These are phyloP conservation scores for Globisporangium carolinianum DNA, from an alignment of 352 stramenopile genomes.

Conservation along the genomic window DNA sequence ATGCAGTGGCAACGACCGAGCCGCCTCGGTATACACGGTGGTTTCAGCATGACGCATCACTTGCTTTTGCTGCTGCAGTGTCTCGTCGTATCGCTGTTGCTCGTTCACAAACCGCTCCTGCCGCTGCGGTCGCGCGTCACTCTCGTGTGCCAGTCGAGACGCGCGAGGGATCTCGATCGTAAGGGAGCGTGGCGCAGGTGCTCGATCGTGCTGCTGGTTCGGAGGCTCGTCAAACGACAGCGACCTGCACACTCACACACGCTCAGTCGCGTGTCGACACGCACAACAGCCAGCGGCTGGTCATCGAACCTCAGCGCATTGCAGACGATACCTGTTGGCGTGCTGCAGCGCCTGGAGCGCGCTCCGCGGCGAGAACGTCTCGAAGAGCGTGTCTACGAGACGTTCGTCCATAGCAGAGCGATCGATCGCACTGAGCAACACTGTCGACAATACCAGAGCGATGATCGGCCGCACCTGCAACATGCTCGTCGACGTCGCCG, in stretches of 20 bases:
- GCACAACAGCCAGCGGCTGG: too few relatives aligned
- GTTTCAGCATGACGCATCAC: neutral
- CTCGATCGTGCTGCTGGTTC: neutral
- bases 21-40: too few relatives aligned
- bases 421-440: neutral
- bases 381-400: slow-evolving; percentile 36
- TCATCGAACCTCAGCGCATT: too few relatives aligned
- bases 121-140: neutral
- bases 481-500: slow-evolving; percentile 26
- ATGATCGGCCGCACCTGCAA: slow-evolving; percentile 22
- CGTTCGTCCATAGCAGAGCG: neutral
- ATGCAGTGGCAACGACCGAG: too few relatives aligned
- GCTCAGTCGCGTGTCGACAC: neutral
- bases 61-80: too few relatives aligned
- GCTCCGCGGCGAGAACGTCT: slow-evolving; percentile 55
- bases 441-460: too few relatives aligned
- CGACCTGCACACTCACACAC: slow-evolving; percentile 2
- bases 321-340: slow-evolving; percentile 27
- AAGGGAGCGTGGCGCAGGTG: slow-evolving; percentile 1
- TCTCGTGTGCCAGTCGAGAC: neutral
- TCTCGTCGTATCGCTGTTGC: neutral
- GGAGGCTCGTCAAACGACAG: slow-evolving; percentile 6
- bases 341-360: slow-evolving; percentile 33
- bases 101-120: neutral
- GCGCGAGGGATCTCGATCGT: slow-evolving; percentile 3